Conservation (phyloP, 2,329 filamentous ascomycete genomes). For the Falciphora oryzae region DNA sequence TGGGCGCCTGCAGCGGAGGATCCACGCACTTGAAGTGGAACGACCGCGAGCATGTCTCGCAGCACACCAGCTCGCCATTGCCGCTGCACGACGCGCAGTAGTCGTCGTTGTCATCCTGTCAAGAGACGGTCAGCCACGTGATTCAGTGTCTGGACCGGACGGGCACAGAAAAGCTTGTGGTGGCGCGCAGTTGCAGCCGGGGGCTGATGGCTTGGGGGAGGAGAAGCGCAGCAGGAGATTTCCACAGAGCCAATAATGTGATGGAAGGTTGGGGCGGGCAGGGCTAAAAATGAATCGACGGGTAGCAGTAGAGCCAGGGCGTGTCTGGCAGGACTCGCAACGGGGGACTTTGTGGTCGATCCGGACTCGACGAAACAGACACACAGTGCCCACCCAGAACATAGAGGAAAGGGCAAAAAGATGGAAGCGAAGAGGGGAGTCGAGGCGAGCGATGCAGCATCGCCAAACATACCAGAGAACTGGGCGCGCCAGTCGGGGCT, state of each 20-base stretch:
- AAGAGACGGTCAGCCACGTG: background rate
- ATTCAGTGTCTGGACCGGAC: background rate
- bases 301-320: background rate
- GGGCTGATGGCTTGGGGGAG: background rate
- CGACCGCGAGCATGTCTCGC: conserved; percentile 83
- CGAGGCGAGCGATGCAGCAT: conserved; percentile 4
- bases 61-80: conserved; percentile 82
- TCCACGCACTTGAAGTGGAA: conserved; percentile 89
- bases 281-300: background rate
- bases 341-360: background rate
- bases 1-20: conserved; percentile 63
- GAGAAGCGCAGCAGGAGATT: background rate
- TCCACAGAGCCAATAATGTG: background rate
- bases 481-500: conserved; percentile 47
- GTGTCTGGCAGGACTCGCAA: background rate
- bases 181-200: background rate
- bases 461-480: conserved; percentile 46
- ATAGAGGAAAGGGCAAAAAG: conserved; percentile 12
- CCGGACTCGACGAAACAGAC: conserved; percentile 1
- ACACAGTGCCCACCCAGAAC: conserved; percentile 11
- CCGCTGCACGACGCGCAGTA: conserved; percentile 82
- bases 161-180: no score
- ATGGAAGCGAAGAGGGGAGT: conserved; percentile 8
- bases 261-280: background rate
- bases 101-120: conserved; percentile 74